Base-by-base conservation (phyloP, 108 stramenopile species). In the Pseudonitzschia multistriata region DNA sequence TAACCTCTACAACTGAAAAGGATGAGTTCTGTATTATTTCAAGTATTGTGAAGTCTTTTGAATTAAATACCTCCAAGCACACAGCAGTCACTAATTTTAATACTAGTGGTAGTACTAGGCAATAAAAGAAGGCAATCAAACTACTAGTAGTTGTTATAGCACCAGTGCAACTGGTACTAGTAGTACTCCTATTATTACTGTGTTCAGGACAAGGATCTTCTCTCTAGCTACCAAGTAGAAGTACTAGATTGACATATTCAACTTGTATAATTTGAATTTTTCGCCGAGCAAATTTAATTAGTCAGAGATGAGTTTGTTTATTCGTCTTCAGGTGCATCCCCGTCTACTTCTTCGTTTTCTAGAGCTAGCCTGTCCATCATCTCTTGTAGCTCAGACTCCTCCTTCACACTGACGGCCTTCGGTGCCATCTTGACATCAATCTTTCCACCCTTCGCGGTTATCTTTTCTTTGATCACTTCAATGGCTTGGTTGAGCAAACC, bases 371-470 rank as follows among this genome's bases (percentile, higher is more conserved):
- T 73, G 62, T 97, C 96, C 93, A 99, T 96, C 96, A 98, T 97
- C 3, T 90, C 95, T 71, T 96, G 94, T 66, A 99, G 84, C 63
- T 97, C 97, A 4, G 90, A 86, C 87, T 99, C 97, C 84, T 99
- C 98, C 83, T 97, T 96, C 68, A 96, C 72, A 79, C 94, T 94
- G 15, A 98, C 97, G 35, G 93, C 97, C 95, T 99, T 98, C 34
- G 98, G 96, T 42, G 92, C 96, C 96, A 98, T 96, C 79, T 98
- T 97, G 28, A 99, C 94, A 76, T 98, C 96, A 68, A 99, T 85
- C 80, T 95, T 95, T 22, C 98, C 98, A 54, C 96, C 97, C 78
- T 90, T 96, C 15, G 74, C 87, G 6, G 74, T 67, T 68, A 99
- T 97, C 33, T 78, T 89, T 57, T 85, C 83, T 22, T 83, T 73